Evolutionary conservation across 805 yeast genomes (phyloP).

Genomic region (Saccharomycopsis lassenensis): DNA sequence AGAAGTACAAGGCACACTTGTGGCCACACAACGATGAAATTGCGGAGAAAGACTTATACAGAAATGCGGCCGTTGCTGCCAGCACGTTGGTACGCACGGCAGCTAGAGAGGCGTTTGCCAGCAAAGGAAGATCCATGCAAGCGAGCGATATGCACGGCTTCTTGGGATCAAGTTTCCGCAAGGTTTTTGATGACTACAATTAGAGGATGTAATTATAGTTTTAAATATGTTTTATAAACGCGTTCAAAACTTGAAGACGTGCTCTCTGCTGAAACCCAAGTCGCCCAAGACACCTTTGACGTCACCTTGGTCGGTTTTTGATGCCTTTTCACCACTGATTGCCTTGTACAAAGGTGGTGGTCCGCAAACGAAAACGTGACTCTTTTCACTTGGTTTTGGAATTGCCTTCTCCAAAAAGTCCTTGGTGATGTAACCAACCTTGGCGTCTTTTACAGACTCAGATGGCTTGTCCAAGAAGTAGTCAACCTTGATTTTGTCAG

Average conservation of each 20-base stretch:
- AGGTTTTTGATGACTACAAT: neutral
- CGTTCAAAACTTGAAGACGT: constrained; percentile 74
- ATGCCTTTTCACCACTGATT: constrained; percentile 71
- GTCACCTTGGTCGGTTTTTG: constrained; percentile 93
- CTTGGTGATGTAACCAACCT: constrained; percentile 67
- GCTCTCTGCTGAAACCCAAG: constrained; percentile 75
- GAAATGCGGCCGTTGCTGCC: constrained; percentile 57
- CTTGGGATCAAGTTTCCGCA: too few relatives aligned
- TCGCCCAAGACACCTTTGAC: constrained; percentile 80
- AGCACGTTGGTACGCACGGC: constrained; percentile 56
- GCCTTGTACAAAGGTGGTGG: constrained; percentile 89
- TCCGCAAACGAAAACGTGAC: constrained; percentile 84
- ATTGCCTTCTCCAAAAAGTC: constrained; percentile 53
- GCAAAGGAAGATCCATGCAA: constrained; percentile 69
- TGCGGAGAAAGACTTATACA: constrained; percentile 4
- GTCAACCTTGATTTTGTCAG: constrained; percentile 66
- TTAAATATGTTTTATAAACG: neutral
- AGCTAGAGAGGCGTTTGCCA: constrained; percentile 49
- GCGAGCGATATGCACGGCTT: constrained; percentile 75
- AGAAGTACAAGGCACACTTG: constrained; percentile 40
- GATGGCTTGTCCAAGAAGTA: constrained; percentile 72
- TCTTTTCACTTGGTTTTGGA: constrained; percentile 57
- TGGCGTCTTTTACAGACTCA: constrained; percentile 39
- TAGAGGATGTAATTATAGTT: neutral
- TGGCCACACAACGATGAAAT: constrained; percentile 41